These are phyloP conservation scores for Pythium monospermum DNA, from an alignment of 352 stramenopile species.

Conservation along the genomic window DNA sequence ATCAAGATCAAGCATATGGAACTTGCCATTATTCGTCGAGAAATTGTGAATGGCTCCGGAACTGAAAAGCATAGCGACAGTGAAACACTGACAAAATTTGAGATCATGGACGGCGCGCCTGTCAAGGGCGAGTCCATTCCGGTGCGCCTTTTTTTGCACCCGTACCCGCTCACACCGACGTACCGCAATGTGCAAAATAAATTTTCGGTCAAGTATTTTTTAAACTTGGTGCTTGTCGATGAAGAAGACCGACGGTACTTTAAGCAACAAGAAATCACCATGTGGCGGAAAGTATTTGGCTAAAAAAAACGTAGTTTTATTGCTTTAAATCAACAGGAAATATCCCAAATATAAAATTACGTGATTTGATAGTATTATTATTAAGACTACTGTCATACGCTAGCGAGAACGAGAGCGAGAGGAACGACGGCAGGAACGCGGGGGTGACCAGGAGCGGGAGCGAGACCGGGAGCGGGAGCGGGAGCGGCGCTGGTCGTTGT, in stretches of 20 bases:
- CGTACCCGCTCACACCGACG: constrained; percentile 88
- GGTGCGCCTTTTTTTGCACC: constrained; percentile 92
- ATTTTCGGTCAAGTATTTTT: constrained; percentile 95
- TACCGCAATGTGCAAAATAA: constrained; percentile 88
- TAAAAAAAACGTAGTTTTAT: no score
- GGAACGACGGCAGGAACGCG: constrained; percentile 8
- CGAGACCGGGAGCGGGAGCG: constrained; percentile 26
- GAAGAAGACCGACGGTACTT: constrained; percentile 99
- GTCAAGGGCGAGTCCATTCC: constrained; percentile 96
- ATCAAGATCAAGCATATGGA: constrained; percentile 99
- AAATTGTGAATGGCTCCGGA: constrained; percentile 79
- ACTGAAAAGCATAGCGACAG: constrained; percentile 90
- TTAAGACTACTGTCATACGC: no score
- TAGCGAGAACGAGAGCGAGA: constrained; percentile 18
- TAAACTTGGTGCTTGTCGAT: constrained; percentile 99
- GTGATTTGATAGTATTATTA: no score
- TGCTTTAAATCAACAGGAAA: no score
- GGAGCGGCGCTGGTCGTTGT: constrained; percentile 21
- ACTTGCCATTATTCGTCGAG: constrained; percentile 94
- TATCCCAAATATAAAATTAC: no score
- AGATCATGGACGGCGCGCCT: constrained; percentile 98
- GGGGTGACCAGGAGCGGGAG: constrained; percentile 9
- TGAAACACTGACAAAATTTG: constrained; percentile 97
- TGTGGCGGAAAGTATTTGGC: constrained; percentile 86
- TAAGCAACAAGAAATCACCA: constrained; percentile 98